Conservation (phyloP, 2,329 filamentous ascomycete genomes). For the Hypoxylon sp. region DNA sequence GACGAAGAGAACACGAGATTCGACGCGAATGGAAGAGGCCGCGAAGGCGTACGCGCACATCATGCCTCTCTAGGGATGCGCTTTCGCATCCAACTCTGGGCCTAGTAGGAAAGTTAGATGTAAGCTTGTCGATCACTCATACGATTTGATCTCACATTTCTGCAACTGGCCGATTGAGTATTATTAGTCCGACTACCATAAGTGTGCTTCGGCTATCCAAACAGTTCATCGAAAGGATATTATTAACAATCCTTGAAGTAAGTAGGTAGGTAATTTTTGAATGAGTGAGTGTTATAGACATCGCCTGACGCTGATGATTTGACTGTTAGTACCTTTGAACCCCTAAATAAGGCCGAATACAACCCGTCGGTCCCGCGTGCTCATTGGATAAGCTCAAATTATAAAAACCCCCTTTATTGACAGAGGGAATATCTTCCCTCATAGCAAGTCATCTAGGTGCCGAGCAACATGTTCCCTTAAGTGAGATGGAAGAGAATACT, state of each 20-base stretch:
- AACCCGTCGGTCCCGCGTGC: conserved; percentile 23
- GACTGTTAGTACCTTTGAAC: conserved; percentile 19
- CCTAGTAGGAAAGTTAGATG: conserved; percentile 41
- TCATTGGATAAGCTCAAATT: conserved; percentile 29
- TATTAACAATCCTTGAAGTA: conserved; percentile 29
- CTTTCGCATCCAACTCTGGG: conserved; percentile 37
- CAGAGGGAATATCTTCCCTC: conserved; percentile 23
- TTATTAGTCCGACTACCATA: conserved; percentile 38
- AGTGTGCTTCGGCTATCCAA: conserved; percentile 28
- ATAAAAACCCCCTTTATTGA: conserved; percentile 27
- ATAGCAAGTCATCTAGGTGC: conserved; percentile 15
- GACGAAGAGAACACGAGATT: conserved; percentile 25
- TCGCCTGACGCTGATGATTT: conserved; percentile 22
- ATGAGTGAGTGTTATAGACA: conserved; percentile 13
- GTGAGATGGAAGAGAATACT: conserved; percentile 16
- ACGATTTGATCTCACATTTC: conserved; percentile 44
- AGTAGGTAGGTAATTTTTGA: conserved; percentile 23
- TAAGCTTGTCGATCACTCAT: conserved; percentile 46
- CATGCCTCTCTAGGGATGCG: conserved; percentile 39
- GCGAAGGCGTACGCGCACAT: conserved; percentile 42
- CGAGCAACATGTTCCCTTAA: conserved; percentile 11
- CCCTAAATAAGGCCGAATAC: conserved; percentile 41
- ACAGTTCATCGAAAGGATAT: conserved; percentile 27
- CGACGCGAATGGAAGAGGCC: conserved; percentile 27
- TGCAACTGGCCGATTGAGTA: conserved; percentile 44